Percentiles rank a stretch among this genome's conserved stretches.
Conservation (phyloP, 2,329 filamentous ascomycete genomes). For the Aspergillus intermedius region DNA sequence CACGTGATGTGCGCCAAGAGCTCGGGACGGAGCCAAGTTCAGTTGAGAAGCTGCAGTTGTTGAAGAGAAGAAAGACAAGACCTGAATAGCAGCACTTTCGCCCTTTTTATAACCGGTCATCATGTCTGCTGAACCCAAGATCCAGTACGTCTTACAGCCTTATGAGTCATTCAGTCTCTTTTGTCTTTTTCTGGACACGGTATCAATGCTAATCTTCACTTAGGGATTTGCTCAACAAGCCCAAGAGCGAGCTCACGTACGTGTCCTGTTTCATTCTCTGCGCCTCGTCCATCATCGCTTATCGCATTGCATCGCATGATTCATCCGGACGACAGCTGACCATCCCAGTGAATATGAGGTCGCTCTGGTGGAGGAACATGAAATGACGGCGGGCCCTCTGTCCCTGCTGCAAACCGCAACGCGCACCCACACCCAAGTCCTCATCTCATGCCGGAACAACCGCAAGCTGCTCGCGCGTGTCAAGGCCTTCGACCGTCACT, state of each 20-base stretch:
- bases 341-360: constrained; percentile 76
- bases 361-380: constrained; percentile 70
- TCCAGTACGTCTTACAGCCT: constrained; percentile 52
- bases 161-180: constrained; percentile 13
- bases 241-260: constrained; percentile 85
- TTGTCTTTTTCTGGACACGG: constrained; percentile 12
- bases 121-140: constrained; percentile 62
- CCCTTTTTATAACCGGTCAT: constrained; percentile 28
- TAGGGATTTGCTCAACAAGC: constrained; percentile 84
- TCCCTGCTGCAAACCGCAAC: constrained; percentile 97
- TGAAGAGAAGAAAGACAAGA: neutral
- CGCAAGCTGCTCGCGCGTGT: constrained; percentile 94
- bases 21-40: constrained; percentile 4
- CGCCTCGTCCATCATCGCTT: constrained; percentile 5
- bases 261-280: constrained; percentile 33
- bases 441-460: constrained; percentile 97
- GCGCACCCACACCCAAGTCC: constrained; percentile 86
- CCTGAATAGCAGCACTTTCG: constrained; percentile 4
- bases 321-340: neutral
- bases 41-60: constrained; percentile 7
- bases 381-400: constrained; percentile 72
- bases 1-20: constrained; percentile 13
- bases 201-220: constrained; percentile 22
- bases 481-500: constrained; percentile 97
- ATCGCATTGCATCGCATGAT: constrained; percentile 8